These are phyloP conservation scores for Grigorovia jiainica DNA, from an alignment of 805 yeast genomes.

Conservation along the genomic window DNA sequence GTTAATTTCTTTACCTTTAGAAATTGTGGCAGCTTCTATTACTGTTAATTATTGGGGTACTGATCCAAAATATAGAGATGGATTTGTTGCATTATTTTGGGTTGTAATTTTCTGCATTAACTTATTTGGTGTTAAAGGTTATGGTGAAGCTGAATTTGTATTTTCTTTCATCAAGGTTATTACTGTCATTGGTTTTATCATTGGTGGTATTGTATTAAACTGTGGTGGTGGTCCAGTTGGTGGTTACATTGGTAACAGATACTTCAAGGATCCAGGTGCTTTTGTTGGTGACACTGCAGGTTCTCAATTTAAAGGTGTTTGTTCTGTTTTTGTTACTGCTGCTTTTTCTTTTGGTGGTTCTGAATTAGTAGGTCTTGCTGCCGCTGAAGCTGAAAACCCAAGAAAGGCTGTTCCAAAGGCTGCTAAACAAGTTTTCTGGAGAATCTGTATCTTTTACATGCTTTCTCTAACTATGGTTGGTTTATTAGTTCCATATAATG, in stretches of 20 bases:
- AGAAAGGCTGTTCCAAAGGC: constrained; percentile 41
- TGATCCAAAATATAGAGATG: too few species aligned
- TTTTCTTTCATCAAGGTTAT: constrained; percentile 39
- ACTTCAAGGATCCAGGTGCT: too few species aligned
- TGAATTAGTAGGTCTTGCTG: constrained; percentile 43
- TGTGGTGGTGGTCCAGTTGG: constrained; percentile 47
- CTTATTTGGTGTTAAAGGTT: too few species aligned
- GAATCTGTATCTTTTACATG: constrained; percentile 41
- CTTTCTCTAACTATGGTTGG: constrained; percentile 38
- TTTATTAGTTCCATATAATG: constrained; percentile 38
- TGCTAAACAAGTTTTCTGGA: constrained; percentile 48
- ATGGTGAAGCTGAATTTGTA: constrained; percentile 47
- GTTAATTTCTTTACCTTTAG: constrained; percentile 42
- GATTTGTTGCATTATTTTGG: too few species aligned
- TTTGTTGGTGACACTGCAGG: constrained; percentile 34
- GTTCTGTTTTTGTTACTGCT: constrained; percentile 68
- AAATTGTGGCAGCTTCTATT: constrained; percentile 44
- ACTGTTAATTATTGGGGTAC: too few species aligned
- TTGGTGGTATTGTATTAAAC: constrained; percentile 37
- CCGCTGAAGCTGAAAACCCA: constrained; percentile 42
- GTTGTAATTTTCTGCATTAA: too few species aligned
- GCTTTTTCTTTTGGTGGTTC: constrained; percentile 53
- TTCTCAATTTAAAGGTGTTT: constrained; percentile 48
- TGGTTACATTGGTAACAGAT: constrained; percentile 40
- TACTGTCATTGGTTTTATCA: constrained; percentile 40